Base-by-base conservation (phyloP, 768 basidiomycete species). In the Sistotremastrum suecicum region DNA sequence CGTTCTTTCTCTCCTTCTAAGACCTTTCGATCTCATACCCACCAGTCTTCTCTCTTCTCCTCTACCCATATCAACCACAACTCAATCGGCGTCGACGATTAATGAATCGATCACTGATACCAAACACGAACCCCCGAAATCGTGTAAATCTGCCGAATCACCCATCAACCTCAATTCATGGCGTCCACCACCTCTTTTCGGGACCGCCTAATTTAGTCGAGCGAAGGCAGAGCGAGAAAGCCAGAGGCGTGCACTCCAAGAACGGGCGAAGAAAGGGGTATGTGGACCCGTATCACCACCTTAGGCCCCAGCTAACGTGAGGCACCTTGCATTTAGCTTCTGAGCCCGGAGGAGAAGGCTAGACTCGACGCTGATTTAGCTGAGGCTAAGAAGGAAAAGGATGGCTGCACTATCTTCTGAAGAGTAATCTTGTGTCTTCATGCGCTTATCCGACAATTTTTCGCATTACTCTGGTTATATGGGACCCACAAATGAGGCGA, bases 211-310 rank as follows among this genome's bases (percentile, higher is more conserved):
- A 84, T 63, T 32, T 56, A 85, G 83, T 53, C 81, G 83, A 20
- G 82, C 83, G 37, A 78, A 67, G 63, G 78, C 77, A 8, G 86
- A 89, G 62, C 69, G 73, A 55, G 78, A 78, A 56, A 86, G 83
- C 53, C 68, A 69, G 56, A 59, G 74, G 49, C 77, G 72, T 59
- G 83, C 79, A 3, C 76, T 88, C 76, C 66, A 73, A 57, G 78
- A 72, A 48, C 74, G 85, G 37, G 81, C 77, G 4, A 72, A 71
- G 71, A 88, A 82, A 63, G 85, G 85, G 51, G 76, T 85, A 61
- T 54, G 77, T 67, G 39, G 34, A 10, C 36, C 12, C 29, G 8
- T 36, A 34, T 36, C 12, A 39, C 29, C 28, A 37, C 41, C 1
- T 47, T 8, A 7, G 33, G 9, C 38, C 45, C 39, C 32, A 20